Base-by-base conservation (phyloP, 2,329 filamentous ascomycete species). In the Phialophora verrucosa region DNA sequence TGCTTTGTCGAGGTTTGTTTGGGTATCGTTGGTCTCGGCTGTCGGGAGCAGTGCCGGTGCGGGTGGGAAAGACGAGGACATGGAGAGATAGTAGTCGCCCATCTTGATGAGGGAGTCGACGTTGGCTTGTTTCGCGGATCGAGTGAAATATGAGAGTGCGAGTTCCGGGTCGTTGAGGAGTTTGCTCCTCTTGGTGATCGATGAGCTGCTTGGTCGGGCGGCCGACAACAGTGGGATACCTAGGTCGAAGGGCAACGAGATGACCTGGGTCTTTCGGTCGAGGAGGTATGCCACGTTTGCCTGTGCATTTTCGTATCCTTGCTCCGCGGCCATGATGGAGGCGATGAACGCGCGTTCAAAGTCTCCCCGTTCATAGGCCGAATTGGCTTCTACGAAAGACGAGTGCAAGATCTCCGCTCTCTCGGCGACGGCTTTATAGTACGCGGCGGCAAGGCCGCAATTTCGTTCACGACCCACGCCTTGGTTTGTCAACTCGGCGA, bases 61-160 rank as follows among this genome's bases (percentile, higher is more conserved):
- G 25, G 50, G 31, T 53, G 31, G 29, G 11, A 11, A 20, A 35
- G 64, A 44, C 6, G 51, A 64, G 5, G 59, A 63, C 25, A 64
- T 53, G 63, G 87, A 80, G 35, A 96, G 88, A 77, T 99, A 98
- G 78, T 98, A 98, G 79, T 99, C 96, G 47, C 95, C 95, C 91
- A 98, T 97, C 80, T 99, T 99, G 71, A 99, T 91, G 69, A 97
- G 84, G 0, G 93, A 91, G 78, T 99, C 95, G 54, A 96, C 90
- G 71, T 99, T 99, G 55, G 89, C 87, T 76, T 99, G 96, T 71
- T 92, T 91, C 1, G 95, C 93, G 10, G 94, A 97, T 42, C 95
- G 88, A 0, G 94, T 97, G 92, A 93, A 99, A 80, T 97, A 95
- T 42, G 96, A 89, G 58, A 99, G 84, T 1, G 93, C 93, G 2